Conservation (phyloP, 2,329 filamentous ascomycete genomes). For the Alternaria arbusti region DNA sequence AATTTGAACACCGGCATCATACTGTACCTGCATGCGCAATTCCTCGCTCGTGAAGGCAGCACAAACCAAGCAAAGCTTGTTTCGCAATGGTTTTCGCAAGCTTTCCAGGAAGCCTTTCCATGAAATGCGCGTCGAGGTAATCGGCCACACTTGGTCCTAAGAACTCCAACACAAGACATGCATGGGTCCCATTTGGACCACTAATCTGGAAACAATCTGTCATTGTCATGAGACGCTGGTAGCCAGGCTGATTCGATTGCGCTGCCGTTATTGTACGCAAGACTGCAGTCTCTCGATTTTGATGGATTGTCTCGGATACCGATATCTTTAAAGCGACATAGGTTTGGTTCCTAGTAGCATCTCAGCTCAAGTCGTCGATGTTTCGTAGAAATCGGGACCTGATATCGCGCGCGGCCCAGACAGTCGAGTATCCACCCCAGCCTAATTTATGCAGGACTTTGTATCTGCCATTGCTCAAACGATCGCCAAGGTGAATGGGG, state of each 20-base stretch:
- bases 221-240: constrained; percentile 44
- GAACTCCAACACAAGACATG: constrained; percentile 54
- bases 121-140: constrained; percentile 41
- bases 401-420: constrained; percentile 27
- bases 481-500: constrained; percentile 24
- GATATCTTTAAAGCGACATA: constrained; percentile 36
- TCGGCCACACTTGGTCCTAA: constrained; percentile 51
- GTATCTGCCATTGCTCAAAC: constrained; percentile 26
- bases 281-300: constrained; percentile 20
- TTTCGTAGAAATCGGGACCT: background rate
- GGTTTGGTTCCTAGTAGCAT: constrained; percentile 4
- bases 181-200: constrained; percentile 55
- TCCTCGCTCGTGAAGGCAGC: constrained; percentile 23
- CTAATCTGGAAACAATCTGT: constrained; percentile 48
- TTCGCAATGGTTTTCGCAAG: constrained; percentile 47
- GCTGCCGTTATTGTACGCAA: constrained; percentile 13
- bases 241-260: constrained; percentile 16
- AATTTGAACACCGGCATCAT: background rate
- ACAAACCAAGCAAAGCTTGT: constrained; percentile 26
- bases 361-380: constrained; percentile 1
- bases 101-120: constrained; percentile 46
- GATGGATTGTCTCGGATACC: constrained; percentile 9
- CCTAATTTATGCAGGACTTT: constrained; percentile 32
- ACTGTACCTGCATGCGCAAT: constrained; percentile 38
- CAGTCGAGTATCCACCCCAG: constrained; percentile 31